Percentiles rank a stretch among this genome's conserved stretches.
Conservation (phyloP, 371 early-diverging fungal genomes). For the Mortierella sp. region DNA sequence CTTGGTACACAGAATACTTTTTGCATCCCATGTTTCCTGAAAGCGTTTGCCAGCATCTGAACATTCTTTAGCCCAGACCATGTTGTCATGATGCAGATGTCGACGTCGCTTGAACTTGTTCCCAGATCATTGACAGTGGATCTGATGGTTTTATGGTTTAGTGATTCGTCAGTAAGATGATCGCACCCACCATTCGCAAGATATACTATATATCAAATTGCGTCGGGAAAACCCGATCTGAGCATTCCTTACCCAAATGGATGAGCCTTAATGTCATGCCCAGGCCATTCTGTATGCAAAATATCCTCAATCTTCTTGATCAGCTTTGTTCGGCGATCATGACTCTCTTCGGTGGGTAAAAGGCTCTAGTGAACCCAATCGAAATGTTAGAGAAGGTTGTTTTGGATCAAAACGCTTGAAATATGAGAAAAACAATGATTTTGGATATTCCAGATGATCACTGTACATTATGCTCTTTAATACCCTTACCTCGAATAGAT, state of each 20-base stretch:
- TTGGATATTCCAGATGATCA: neutral
- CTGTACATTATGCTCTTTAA: neutral
- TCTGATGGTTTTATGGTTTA: conserved; percentile 39
- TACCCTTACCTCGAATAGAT: conserved; percentile 47
- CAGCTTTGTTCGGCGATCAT: conserved; percentile 37
- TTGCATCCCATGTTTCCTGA: conserved; percentile 68
- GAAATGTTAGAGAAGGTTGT: neutral
- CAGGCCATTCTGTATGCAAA: conserved; percentile 48
- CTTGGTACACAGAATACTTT: conserved; percentile 65
- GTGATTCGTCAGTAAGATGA: neutral
- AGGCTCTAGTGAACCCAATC: conserved; percentile 21
- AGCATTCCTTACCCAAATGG: conserved; percentile 56
- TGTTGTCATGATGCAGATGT: conserved; percentile 69
- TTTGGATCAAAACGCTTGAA: neutral
- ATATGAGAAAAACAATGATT: neutral
- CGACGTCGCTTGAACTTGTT: conserved; percentile 70
- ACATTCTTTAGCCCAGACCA: conserved; percentile 65
- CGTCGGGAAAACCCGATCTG: neutral
- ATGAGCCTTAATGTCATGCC: conserved; percentile 45
- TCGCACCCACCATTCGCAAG: neutral
- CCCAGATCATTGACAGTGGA: conserved; percentile 72
- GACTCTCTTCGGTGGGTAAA: conserved; percentile 53
- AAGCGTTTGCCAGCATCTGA: conserved; percentile 58
- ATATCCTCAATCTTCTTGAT: conserved; percentile 50
- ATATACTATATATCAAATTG: neutral